These are phyloP conservation scores for Paecilomyces fulvus DNA, from an alignment of 2,329 filamentous ascomycete species.

Conservation along the genomic window DNA sequence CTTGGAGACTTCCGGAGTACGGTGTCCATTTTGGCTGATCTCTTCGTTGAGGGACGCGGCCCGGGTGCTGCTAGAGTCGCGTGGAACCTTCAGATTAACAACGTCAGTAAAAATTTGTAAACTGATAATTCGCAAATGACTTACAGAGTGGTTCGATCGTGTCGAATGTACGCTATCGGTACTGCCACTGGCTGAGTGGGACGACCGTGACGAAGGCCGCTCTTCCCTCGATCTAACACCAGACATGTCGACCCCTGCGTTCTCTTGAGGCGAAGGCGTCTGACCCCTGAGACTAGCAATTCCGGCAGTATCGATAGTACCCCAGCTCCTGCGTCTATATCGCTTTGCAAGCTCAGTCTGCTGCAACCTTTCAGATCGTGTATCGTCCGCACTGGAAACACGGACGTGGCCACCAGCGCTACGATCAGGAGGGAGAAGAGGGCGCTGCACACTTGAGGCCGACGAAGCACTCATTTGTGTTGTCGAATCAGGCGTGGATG, in stretches of 20 bases:
- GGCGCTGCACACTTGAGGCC: constrained; percentile 18
- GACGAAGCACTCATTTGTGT: constrained; percentile 27
- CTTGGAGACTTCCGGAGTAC: constrained; percentile 59
- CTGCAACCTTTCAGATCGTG: constrained; percentile 43
- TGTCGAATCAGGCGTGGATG: constrained; percentile 29
- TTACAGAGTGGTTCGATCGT: constrained; percentile 35
- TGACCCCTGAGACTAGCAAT: constrained; percentile 27
- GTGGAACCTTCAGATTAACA: not conserved
- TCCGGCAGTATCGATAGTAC: constrained; percentile 48
- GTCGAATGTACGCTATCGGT: constrained; percentile 53
- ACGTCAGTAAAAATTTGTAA: not conserved
- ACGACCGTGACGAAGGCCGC: constrained; percentile 23
- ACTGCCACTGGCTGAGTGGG: constrained; percentile 42
- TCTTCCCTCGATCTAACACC: constrained; percentile 26
- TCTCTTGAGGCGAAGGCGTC: constrained; percentile 22
- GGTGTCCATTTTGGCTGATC: constrained; percentile 19
- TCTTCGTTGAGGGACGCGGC: not conserved
- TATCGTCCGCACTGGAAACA: constrained; percentile 61
- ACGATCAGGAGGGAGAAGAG: constrained; percentile 22
- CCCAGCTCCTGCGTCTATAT: constrained; percentile 75
- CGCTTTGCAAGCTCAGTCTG: constrained; percentile 61
- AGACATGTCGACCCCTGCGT: constrained; percentile 21
- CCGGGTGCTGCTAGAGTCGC: not conserved
- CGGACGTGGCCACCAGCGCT: constrained; percentile 45
- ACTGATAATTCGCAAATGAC: not conserved